Evolutionary conservation across 2,329 filamentous ascomycete species (phyloP).

Genomic region (Lasiodiplodia hormozganensis): DNA sequence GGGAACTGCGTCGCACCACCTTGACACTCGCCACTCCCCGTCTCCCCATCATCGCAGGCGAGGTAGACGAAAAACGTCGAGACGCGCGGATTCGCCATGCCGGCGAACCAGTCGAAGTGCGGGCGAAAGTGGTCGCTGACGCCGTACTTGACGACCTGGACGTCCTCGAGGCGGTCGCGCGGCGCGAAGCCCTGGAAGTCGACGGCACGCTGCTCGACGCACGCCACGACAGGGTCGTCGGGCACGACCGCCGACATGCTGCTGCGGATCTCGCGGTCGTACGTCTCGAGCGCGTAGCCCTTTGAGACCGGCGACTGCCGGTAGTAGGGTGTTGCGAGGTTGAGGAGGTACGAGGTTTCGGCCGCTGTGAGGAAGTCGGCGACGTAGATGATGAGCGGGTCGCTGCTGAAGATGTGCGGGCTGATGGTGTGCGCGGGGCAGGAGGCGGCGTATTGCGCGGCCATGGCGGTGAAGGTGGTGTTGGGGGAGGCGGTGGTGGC

Average conservation of each 20-base stretch:
- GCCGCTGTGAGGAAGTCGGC: not conserved
- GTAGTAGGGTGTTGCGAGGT: slow-evolving; percentile 1
- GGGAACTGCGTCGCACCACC: slow-evolving; percentile 61
- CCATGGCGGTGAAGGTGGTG: not conserved
- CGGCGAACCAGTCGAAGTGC: slow-evolving; percentile 61
- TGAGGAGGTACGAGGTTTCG: slow-evolving; percentile 8
- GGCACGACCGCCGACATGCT: slow-evolving; percentile 6
- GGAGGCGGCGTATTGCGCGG: not conserved
- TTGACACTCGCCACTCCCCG: slow-evolving; percentile 35
- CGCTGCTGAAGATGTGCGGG: slow-evolving; percentile 2
- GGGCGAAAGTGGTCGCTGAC: slow-evolving; percentile 56
- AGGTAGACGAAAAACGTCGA: slow-evolving; percentile 60
- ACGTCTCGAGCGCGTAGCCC: not conserved
- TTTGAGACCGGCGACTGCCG: not conserved
- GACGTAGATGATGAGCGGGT: slow-evolving; percentile 17
- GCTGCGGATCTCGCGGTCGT: slow-evolving; percentile 7
- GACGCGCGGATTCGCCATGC: slow-evolving; percentile 42
- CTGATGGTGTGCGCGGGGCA: not conserved
- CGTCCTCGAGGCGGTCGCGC: not conserved
- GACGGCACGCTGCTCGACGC: slow-evolving; percentile 1
- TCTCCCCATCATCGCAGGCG: slow-evolving; percentile 29
- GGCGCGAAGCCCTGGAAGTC: slow-evolving; percentile 9
- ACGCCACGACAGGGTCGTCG: slow-evolving; percentile 4
- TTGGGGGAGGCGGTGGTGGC: not conserved
- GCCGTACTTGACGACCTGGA: slow-evolving; percentile 51